Evolutionary conservation across 805 yeast species (phyloP).

Genomic region (Saturnispora kantuleensis): DNA sequence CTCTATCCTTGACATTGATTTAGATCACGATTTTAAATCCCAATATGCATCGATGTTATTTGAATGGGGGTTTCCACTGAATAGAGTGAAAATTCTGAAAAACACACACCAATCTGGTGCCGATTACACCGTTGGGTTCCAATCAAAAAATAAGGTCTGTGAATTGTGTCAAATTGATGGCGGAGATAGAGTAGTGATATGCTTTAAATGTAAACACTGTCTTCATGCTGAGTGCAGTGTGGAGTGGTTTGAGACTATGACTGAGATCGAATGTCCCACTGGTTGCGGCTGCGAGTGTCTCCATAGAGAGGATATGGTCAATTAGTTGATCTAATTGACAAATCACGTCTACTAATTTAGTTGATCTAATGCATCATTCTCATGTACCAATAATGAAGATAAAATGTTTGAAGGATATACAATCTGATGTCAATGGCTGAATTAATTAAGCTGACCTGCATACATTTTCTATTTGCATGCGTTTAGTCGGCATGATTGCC

Average conservation of each 20-base stretch:
- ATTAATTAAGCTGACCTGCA: not conserved
- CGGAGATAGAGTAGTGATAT: conserved; percentile 50
- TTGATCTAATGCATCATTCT: too few relatives aligned
- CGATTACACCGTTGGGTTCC: not conserved
- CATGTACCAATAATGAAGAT: too few relatives aligned
- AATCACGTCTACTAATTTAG: too few relatives aligned
- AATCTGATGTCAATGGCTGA: not conserved
- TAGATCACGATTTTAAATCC: conserved; percentile 33
- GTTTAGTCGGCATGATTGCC: too few relatives aligned
- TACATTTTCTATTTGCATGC: not conserved
- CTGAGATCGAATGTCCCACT: conserved; percentile 54
- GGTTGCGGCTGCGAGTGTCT: conserved; percentile 78
- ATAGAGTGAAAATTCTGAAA: conserved; percentile 69
- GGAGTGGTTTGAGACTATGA: conserved; percentile 59
- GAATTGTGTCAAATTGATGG: conserved; percentile 56
- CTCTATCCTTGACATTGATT: conserved; percentile 39
- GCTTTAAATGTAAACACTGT: conserved; percentile 70
- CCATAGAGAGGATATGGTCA: not conserved
- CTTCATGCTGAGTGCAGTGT: conserved; percentile 71
- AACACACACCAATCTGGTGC: conserved; percentile 31
- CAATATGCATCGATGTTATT: conserved; percentile 72
- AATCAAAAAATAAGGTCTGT: conserved; percentile 38
- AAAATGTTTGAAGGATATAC: too few relatives aligned
- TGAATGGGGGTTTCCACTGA: conserved; percentile 77
- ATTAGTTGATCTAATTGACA: too few relatives aligned